Base-by-base conservation (phyloP, 352 stramenopile species). In the Phytopythium chamaehyphon region DNA sequence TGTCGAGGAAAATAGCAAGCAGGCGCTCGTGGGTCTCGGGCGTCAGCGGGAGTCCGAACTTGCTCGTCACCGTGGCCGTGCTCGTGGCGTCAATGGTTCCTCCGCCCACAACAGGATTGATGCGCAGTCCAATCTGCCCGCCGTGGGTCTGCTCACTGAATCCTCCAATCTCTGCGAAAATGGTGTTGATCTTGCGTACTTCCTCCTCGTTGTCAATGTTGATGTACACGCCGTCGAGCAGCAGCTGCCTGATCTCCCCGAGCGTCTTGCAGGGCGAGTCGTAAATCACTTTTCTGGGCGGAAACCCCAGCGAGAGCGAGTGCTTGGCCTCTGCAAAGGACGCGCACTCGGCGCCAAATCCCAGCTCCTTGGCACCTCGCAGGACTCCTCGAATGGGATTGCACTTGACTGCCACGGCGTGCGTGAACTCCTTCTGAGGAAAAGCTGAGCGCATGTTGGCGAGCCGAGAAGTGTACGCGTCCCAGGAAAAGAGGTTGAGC, bases 131-230 rank as follows among this genome's bases (percentile, higher is more conserved):
- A 33, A 98, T 83, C 51, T 89, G 80, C 31, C 48, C 55, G 9
- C 63, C 51, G 48, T 87, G 71, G 9, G 28, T 66, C 6, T 67
- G 49, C 18, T 57, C 51, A 2, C 39, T 50, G 12, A 61, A 66
- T 7, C 61, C 57, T 2, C 54, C 51, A 40, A 83, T 48, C 18
- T 80, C 63, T 0, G 28, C 42, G 26, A 96, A 79, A 8, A 86
- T 66, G 43, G 66, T 46, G 28, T 77, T 73, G 54, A 90, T 74
- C 51, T 93, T 92, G 55, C 66, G 59, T 21, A 98, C 72, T 51
- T 98, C 92, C 26, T 96, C 66, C 50, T 95, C 71, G 58, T 96
- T 97, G 70, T 98, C 93, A 15, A 93, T 50, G 69, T 98, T 98
- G 54, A 97, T 79, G 54, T 91, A 89, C 18, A 96, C 78, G 2